Percentiles rank a stretch among this genome's conserved stretches.
These are phyloP conservation scores for Daldinia vernicosa DNA, from an alignment of 495 filamentous ascomycete species.

Conservation along the genomic window DNA sequence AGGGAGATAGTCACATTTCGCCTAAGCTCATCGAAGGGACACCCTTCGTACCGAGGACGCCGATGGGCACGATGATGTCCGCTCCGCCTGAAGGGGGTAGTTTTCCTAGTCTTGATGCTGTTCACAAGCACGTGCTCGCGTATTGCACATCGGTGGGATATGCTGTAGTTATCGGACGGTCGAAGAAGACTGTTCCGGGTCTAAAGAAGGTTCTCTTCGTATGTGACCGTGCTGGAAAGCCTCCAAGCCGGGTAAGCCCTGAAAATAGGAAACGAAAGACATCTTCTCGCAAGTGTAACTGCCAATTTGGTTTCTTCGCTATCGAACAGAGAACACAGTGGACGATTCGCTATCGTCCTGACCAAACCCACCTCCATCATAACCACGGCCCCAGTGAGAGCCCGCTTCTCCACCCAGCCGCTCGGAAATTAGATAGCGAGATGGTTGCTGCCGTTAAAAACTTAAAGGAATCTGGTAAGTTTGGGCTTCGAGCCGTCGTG, in stretches of 20 bases:
- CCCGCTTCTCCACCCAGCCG: slow-evolving; percentile 63
- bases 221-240: slow-evolving; percentile 64
- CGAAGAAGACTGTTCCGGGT: slow-evolving; percentile 65
- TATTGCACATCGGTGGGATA: slow-evolving; percentile 67
- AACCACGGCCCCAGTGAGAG: slow-evolving; percentile 67
- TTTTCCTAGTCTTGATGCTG: slow-evolving; percentile 62
- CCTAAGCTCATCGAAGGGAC: slow-evolving; percentile 55
- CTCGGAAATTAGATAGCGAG: slow-evolving; percentile 65
- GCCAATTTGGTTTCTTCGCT: slow-evolving; percentile 66
- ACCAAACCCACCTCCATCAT: slow-evolving; percentile 58
- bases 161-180: slow-evolving; percentile 65
- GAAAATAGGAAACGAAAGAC: slow-evolving; percentile 65
- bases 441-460: slow-evolving; percentile 66
- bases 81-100: slow-evolving; percentile 64
- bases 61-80: slow-evolving; percentile 61
- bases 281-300: slow-evolving; percentile 65
- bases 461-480: slow-evolving; percentile 63
- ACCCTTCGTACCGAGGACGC: slow-evolving; percentile 54
- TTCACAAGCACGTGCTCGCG: slow-evolving; percentile 60
- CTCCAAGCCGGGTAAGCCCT: slow-evolving; percentile 60
- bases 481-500: neutral
- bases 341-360: slow-evolving; percentile 64
- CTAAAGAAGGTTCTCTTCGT: slow-evolving; percentile 68
- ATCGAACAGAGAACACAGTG: slow-evolving; percentile 66
- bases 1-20: slow-evolving; percentile 52